phyloP scores from a whole-genome alignment of 306 rosid genomes.

The Citrullus colocynthis region DNA sequence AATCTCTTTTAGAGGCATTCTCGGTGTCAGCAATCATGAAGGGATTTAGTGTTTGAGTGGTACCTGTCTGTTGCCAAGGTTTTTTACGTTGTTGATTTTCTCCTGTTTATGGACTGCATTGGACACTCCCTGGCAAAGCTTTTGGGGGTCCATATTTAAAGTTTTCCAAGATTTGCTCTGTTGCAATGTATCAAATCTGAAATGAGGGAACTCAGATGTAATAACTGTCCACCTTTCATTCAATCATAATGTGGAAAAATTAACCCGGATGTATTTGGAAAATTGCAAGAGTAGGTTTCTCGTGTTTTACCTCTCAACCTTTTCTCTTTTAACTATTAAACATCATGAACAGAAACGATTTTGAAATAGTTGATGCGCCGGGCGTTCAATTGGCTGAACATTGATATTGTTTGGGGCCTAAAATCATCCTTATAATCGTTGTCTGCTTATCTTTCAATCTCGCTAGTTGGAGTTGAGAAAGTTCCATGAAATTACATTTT shows the following conservation, averaged over 20 bases:
- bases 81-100: conserved; percentile 21
- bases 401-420: background rate
- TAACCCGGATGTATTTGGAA: background rate
- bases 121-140: background rate
- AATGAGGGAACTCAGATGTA: background rate
- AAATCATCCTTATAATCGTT: background rate
- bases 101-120: conserved; percentile 3
- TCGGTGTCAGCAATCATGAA: conserved; percentile 27
- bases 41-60: conserved; percentile 13
- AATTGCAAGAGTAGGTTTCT: background rate
- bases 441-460: background rate
- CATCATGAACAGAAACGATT: background rate
- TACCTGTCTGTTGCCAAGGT: conserved; percentile 5
- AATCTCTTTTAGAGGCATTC: conserved; percentile 17
- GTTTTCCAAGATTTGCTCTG: background rate
- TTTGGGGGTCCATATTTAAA: background rate
- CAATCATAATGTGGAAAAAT: background rate
- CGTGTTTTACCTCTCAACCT: background rate
- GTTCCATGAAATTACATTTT: background rate
- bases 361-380: background rate
- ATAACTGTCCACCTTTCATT: background rate
- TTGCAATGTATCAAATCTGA: background rate
- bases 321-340: background rate
- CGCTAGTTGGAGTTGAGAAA: background rate
- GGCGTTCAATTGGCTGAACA: background rate